Base-by-base conservation (phyloP, 805 yeast genomes). In the Wickerhamiella azymoides region DNA sequence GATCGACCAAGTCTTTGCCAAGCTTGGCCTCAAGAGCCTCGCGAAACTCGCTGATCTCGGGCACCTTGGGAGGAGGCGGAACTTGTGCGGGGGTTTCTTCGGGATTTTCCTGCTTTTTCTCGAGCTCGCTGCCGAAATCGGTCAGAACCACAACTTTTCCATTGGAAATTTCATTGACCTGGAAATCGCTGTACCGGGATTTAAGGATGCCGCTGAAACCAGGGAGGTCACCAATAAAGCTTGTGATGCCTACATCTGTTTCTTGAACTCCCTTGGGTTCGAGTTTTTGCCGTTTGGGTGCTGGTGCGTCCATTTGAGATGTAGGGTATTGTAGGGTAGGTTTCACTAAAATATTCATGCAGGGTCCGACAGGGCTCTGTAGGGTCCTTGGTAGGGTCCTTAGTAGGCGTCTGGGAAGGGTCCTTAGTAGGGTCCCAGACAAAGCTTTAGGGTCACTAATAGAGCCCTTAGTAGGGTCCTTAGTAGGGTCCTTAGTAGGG, bases 151-250 rank as follows among this genome's bases (percentile, higher is more conserved):
- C 73, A 1, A 86, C 94, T 1, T 73, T 63, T 1, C 84, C 93
- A 18, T 74, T 64, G 49, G 71, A 80, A 47, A 92, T 80, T 62
- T 92, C 99, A 62, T 86, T 84, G 39, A 92, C 99, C 58, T 84
- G 71, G 60, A 92, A 92, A 60, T 92, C 99, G 10, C 94, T 80
- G 63, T 86, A 88, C 26, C 96, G 69, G 58, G 84, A 94, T 62
- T 92, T 92, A 55, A 92, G 68, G 11, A 73, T 70, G 2, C 97
- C 98, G 14, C 62, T 60, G 52, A 92, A 84, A 2, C 96, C 94
- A 9, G 68, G 62, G 21, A 68, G 55, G 4, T 66, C 70, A 2
- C 68, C 59, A 30, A 85, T 63, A 55, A 67, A 88, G 43, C 75
- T 74, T 1, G 84, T 77, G 52, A 92, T 89, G 5, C 98, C 98